A percentile compares a stretch with the other conserved stretches of the same genome.
phyloP scores from a whole-genome alignment of 805 yeast genomes.

The Wickerhamiella slavikovae region DNA sequence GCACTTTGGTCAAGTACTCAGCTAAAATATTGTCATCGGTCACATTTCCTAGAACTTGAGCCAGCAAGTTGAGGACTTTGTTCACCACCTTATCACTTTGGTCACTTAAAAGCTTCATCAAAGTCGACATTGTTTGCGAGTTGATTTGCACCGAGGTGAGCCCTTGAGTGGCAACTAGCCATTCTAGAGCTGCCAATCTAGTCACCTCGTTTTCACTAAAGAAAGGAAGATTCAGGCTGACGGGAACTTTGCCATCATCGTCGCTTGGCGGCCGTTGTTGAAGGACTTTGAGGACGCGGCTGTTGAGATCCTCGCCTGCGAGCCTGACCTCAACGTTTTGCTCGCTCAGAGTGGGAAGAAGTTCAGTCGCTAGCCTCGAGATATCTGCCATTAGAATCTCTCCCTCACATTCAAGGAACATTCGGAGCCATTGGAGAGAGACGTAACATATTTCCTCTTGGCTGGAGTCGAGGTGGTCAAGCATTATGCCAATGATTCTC shows the following conservation, averaged over 20 bases:
- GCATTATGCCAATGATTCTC: conserved; percentile 56
- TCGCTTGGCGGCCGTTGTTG: conserved; percentile 17
- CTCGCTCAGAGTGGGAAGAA: conserved; percentile 42
- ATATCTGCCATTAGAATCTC: conserved; percentile 50
- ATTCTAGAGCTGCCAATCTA: conserved; percentile 65
- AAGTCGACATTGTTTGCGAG: conserved; percentile 51
- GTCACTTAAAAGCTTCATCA: conserved; percentile 52
- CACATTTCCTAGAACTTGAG: conserved; percentile 50
- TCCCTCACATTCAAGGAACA: conserved; percentile 54
- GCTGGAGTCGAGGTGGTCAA: conserved; percentile 58
- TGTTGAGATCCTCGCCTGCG: conserved; percentile 36
- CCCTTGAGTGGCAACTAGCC: conserved; percentile 68
- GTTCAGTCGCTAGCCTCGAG: conserved; percentile 51
- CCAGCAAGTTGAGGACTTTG: conserved; percentile 48
- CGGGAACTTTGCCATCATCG: conserved; percentile 36
- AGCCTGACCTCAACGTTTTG: conserved; percentile 28
- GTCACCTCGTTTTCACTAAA: conserved; percentile 61
- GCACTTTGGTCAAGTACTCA: conserved; percentile 49
- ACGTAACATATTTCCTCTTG: conserved; percentile 61
- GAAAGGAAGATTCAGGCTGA: conserved; percentile 53
- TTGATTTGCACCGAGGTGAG: conserved; percentile 25
- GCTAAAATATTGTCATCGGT: conserved; percentile 59
- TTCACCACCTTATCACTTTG: conserved; percentile 62
- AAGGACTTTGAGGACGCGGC: conserved; percentile 32
- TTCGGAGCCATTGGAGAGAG: conserved; percentile 65